Evolutionary conservation across 805 yeast genomes (phyloP), one percentile per base, ranked within the genome.

Genomic region (Wickerhamiella brachini): DNA sequence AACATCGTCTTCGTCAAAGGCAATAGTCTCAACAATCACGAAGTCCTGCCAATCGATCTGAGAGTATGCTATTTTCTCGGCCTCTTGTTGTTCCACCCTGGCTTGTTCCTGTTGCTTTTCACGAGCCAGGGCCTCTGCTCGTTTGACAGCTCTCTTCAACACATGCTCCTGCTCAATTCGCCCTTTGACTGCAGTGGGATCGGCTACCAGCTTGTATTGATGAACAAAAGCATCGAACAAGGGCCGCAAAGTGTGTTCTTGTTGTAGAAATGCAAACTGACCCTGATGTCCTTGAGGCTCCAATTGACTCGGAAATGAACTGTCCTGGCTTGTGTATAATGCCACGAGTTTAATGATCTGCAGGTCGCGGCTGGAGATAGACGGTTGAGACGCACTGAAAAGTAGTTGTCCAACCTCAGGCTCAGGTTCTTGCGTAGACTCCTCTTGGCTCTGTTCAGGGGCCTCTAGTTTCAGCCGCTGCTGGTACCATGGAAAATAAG

Each of bases 1-100:
- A 17, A 45, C 24, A 7, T 45, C 39, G 7, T 45, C 47, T 4
- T n/a, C 24, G 22, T 76, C 65, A 1, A 78, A 79, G 15, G 77
- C 77, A 13, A 88, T 71, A 1, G 81, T 78, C 48, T 80, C 86
- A 7, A 85, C 82, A 17, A 85, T 71, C 1, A 74, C 71, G 61
- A 89, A 90, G 55, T 84, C 85, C 51, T 81, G 80, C 98, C 98
- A 90, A 66, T 89, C 88, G 21, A 87, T 80, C 9, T 83, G 76
- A 0, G 89, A 86, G 66, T 74, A 85, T 43, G 76, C 80, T 5
- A 78, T 56, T 52, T 72, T 73, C 41, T 38, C 31, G 24, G 43
- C 45, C 20, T 24, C 31, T 5, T 38, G 13, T 9, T 37, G 49
- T 2, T 76, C 73, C 50, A 63, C 54, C 53, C 67, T 65, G 57